A percentile compares a stretch with the other conserved stretches of the same genome.
Evolutionary conservation across 306 rosid species (phyloP).

Genomic region (Crotalaria pallida): DNA sequence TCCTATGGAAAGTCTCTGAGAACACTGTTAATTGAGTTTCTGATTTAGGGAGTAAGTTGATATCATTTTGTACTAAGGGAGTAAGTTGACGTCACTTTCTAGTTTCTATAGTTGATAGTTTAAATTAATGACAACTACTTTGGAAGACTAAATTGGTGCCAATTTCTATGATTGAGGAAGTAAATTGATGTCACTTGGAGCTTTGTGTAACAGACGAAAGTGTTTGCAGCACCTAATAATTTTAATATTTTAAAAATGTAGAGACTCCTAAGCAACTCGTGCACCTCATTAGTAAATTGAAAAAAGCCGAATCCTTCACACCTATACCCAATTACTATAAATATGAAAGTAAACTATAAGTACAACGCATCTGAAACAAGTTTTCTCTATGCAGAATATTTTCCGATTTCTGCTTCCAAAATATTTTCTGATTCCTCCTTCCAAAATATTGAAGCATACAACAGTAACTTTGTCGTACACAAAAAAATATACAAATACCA

Average conservation of each 20-base stretch:
- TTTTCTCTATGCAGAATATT: background rate
- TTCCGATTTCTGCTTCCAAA: background rate
- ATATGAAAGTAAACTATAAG: background rate
- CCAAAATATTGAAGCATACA: background rate
- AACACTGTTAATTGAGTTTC: background rate
- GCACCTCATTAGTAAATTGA: background rate
- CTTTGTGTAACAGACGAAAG: background rate
- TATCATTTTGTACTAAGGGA: too few species aligned
- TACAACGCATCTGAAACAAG: background rate
- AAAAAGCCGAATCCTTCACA: background rate
- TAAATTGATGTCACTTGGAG: too few species aligned
- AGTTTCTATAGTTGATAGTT: too few species aligned
- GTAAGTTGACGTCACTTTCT: too few species aligned
- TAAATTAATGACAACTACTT: background rate
- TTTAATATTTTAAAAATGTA: background rate
- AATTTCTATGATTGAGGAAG: background rate
- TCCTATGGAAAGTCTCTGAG: background rate
- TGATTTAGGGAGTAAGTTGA: too few species aligned
- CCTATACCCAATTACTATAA: background rate
- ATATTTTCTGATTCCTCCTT: background rate
- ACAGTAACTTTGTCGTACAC: background rate
- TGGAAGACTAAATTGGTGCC: too few species aligned
- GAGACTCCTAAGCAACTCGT: background rate
- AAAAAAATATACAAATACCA: background rate
- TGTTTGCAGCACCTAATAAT: background rate